Percentiles rank a stretch among this genome's conserved stretches.
These are phyloP conservation scores for Panaeolus cyanescens DNA, from an alignment of 768 basidiomycete genomes.

Conservation along the genomic window DNA sequence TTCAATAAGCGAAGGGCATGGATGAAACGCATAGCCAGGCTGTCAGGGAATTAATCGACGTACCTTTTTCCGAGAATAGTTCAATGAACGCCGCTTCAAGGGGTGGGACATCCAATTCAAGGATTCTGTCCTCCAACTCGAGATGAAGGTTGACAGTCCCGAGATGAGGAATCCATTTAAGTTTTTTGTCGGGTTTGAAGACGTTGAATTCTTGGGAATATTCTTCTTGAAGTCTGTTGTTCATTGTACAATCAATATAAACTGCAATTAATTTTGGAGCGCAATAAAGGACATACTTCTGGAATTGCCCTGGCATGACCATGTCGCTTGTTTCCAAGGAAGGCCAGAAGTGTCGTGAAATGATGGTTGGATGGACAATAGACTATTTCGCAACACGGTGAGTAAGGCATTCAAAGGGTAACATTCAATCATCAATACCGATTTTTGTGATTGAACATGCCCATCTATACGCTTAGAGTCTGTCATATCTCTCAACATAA, in stretches of 20 bases:
- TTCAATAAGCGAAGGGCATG: background rate
- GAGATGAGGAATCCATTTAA: slow-evolving; percentile 88
- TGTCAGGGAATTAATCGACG: slow-evolving; percentile 6
- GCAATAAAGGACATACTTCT: slow-evolving; percentile 57
- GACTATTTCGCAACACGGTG: slow-evolving; percentile 40
- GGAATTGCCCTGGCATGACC: slow-evolving; percentile 84
- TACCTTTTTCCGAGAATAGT: slow-evolving; percentile 75
- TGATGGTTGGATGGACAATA: slow-evolving; percentile 83
- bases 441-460: slow-evolving; percentile 77
- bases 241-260: too few species aligned
- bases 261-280: too few species aligned
- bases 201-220: slow-evolving; percentile 78
- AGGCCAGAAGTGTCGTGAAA: slow-evolving; percentile 97
- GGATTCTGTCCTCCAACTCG: slow-evolving; percentile 76
- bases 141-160: slow-evolving; percentile 83
- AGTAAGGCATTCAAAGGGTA: background rate
- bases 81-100: slow-evolving; percentile 92
- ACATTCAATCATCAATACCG: slow-evolving; percentile 36
- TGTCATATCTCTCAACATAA: slow-evolving; percentile 97
- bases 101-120: slow-evolving; percentile 79
- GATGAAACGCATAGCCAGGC: background rate
- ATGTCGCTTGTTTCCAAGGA: slow-evolving; percentile 72
- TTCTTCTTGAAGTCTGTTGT: slow-evolving; percentile 63
- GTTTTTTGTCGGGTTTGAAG: slow-evolving; percentile 91
- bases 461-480: slow-evolving; percentile 90